Base-by-base conservation (phyloP, 169 alveolate genomes). In the Plasmodium malariae region DNA sequence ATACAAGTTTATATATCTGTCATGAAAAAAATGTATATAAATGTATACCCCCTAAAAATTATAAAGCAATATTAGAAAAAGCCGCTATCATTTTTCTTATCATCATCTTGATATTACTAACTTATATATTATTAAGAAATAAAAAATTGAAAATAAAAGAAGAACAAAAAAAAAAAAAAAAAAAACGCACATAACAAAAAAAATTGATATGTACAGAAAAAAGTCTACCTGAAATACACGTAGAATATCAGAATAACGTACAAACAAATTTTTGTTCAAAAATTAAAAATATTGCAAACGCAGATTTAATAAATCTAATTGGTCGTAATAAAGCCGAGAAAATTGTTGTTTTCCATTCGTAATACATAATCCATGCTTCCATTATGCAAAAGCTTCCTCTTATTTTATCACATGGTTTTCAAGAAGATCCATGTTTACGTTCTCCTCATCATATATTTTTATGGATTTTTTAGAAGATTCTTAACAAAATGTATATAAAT, bases 181-280 rank as follows among this genome's bases (percentile, higher is more conserved):
- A 12, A 65, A 30, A 34, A 7, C 4, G 5, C 21, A 49, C 17
- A 49, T 49, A 49, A 49, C 17, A 40, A 67, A 21, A 67, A 67
- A 67, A 36, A 36, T 36, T 28, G 19, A 69, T n/a, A 36, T 6
- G 4, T 69, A 28, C 34, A n/a, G 45, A 69, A 19, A 73, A 74
- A 19, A 74, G 73, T 48, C 88, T 74, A 2, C 74, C 88, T 45
- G 57, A 74, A 74, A 74, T 74, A 59, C 88, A 74, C 43, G 71
- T 74, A n/a, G 71, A 62, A 24, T 74, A 74, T 65, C 57, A 59
- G 60, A 74, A 37, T 34, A 74, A 74, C 37, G 43, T 74, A 74
- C 88, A 74, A 74, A 74, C 71, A 74, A 74, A 74, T 40, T 17
- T 60, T 74, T 73, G 88, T 21, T 74, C 88, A 12, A 74, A 74